phyloP scores from a whole-genome alignment of 129 eudicot genomes.

The Arctium minus region DNA sequence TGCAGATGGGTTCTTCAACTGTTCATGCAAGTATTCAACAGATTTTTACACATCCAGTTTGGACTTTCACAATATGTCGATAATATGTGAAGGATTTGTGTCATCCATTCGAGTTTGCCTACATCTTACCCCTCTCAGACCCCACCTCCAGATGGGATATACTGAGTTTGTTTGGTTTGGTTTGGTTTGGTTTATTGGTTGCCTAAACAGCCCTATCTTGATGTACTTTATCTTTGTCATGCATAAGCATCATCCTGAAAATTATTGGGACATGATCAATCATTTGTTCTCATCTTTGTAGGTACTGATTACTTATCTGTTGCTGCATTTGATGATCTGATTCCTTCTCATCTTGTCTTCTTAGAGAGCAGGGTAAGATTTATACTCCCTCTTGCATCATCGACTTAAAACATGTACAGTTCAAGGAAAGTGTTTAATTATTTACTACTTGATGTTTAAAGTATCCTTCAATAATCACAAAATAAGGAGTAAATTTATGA shows the following conservation, averaged over 20 bases:
- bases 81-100: no score
- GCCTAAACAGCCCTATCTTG: background rate
- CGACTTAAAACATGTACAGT: constrained; percentile 1
- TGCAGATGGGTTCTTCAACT: no score
- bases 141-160: background rate
- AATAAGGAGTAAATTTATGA: background rate
- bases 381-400: background rate
- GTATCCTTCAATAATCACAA: background rate
- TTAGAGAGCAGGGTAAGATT: constrained; percentile 66
- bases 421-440: background rate
- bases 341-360: constrained; percentile 83
- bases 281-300: constrained; percentile 28
- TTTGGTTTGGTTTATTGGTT: background rate
- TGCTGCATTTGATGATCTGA: constrained; percentile 57
- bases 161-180: background rate
- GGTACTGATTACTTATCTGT: constrained; percentile 92
- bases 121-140: no score
- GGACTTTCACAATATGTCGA: no score
- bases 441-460: background rate
- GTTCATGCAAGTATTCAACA: no score
- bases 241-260: background rate
- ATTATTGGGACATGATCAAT: background rate
- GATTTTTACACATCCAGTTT: no score
- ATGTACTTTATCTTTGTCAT: background rate
- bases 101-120: no score